phyloP scores from a whole-genome alignment of 2,329 filamentous ascomycete species.

The Simplicillium aogashimaense region DNA sequence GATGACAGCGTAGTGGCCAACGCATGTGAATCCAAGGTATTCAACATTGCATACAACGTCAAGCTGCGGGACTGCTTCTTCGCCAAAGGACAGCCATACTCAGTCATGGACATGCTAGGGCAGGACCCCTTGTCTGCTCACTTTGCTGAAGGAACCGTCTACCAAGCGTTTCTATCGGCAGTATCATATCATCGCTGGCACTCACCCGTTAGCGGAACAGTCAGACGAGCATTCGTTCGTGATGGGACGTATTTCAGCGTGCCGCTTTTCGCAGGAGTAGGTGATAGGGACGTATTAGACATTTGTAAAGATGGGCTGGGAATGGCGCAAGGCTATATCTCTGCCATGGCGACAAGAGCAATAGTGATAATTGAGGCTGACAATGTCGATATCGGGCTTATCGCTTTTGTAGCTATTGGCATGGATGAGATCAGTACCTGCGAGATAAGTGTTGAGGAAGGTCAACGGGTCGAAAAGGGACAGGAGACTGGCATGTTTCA shows the following conservation, averaged over 20 bases:
- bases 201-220: slow-evolving; percentile 51
- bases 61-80: slow-evolving; percentile 54
- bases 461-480: slow-evolving; percentile 57
- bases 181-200: slow-evolving; percentile 67
- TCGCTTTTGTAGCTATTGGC: slow-evolving; percentile 62
- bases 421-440: slow-evolving; percentile 72
- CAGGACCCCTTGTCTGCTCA: slow-evolving; percentile 39
- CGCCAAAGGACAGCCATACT: slow-evolving; percentile 62
- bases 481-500: slow-evolving; percentile 72
- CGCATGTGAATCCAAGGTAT: slow-evolving; percentile 55
- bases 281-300: slow-evolving; percentile 16
- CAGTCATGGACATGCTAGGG: slow-evolving; percentile 51
- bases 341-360: slow-evolving; percentile 55
- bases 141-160: slow-evolving; percentile 56
- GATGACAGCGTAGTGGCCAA: slow-evolving; percentile 48
- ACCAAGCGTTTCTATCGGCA: slow-evolving; percentile 61
- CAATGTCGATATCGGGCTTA: slow-evolving; percentile 54
- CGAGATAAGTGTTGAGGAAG: slow-evolving; percentile 59
- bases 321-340: slow-evolving; percentile 55
- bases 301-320: slow-evolving; percentile 33
- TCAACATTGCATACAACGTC: slow-evolving; percentile 38
- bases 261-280: slow-evolving; percentile 27
- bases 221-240: slow-evolving; percentile 47
- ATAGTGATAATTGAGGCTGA: slow-evolving; percentile 64
- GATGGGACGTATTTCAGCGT: slow-evolving; percentile 63